These are phyloP conservation scores for Kuraishia borneana DNA, from an alignment of 805 yeast species.

Conservation along the genomic window DNA sequence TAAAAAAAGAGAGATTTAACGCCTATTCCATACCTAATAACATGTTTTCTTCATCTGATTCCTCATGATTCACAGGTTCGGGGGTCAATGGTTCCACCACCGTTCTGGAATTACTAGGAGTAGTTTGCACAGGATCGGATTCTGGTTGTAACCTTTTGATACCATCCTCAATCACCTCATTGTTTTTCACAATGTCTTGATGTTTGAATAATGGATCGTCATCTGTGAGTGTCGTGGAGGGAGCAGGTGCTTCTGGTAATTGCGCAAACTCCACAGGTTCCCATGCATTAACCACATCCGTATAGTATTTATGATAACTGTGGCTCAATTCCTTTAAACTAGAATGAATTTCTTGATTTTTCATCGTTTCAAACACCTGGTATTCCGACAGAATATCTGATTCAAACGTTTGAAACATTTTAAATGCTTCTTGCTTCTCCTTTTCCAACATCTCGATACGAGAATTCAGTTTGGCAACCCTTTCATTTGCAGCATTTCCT, in stretches of 20 bases:
- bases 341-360: constrained; percentile 63
- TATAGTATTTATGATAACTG: constrained; percentile 64
- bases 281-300: constrained; percentile 63
- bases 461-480: constrained; percentile 25
- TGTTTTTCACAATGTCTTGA: constrained; percentile 16
- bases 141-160: constrained; percentile 5
- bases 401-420: constrained; percentile 34
- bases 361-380: constrained; percentile 67
- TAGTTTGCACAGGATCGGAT: too few species aligned
- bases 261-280: constrained; percentile 31
- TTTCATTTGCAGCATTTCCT: constrained; percentile 29
- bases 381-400: constrained; percentile 36
- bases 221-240: constrained; percentile 9
- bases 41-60: not conserved
- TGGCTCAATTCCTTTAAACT: constrained; percentile 67
- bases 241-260: not conserved
- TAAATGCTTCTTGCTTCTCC: constrained; percentile 31
- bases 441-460: constrained; percentile 31
- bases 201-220: constrained; percentile 13
- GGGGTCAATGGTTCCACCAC: too few species aligned
- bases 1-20: not conserved
- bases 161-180: constrained; percentile 12
- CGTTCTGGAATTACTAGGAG: too few species aligned
- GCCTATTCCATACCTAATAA: not conserved
- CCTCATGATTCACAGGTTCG: not conserved